Conservation (phyloP, 148 eudicot genomes). For the Cornus suecica region DNA sequence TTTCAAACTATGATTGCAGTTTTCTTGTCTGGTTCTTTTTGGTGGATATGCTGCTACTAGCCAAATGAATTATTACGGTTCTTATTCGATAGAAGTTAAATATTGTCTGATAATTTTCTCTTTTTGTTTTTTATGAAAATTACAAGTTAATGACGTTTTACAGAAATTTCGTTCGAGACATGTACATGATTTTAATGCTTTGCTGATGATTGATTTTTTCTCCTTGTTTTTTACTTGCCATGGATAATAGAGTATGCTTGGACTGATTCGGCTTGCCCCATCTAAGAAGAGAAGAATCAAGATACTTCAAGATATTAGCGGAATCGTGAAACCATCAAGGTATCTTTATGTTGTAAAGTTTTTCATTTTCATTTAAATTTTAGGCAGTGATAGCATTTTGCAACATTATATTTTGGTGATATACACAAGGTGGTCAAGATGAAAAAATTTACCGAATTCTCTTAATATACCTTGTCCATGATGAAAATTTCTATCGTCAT, state of each 20-base stretch:
- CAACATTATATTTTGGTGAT: not conserved
- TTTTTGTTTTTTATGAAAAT: not conserved
- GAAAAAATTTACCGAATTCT: not conserved
- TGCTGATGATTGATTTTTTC: not conserved
- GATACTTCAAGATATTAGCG: constrained; percentile 52
- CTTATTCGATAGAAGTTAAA: no score
- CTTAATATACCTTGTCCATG: not conserved
- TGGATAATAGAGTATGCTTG: constrained; percentile 32
- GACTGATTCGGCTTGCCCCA: constrained; percentile 44
- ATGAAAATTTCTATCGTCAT: not conserved
- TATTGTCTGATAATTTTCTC: no score
- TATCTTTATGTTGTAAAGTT: constrained; percentile 7
- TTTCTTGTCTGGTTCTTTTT: no score
- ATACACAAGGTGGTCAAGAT: not conserved
- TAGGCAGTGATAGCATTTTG: not conserved
- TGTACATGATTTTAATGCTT: not conserved
- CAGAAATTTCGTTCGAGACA: not conserved
- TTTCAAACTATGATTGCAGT: no score
- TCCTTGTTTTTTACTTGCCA: not conserved
- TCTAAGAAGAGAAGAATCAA: constrained; percentile 48
- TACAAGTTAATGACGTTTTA: not conserved
- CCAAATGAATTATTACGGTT: no score
- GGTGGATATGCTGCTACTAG: no score
- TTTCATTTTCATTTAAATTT: not conserved
- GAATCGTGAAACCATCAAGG: constrained; percentile 67